Evolutionary conservation across 2,329 filamentous ascomycete genomes (phyloP), one percentile per base, ranked within the genome.

Genomic region (Calonectria hongkongensis): DNA sequence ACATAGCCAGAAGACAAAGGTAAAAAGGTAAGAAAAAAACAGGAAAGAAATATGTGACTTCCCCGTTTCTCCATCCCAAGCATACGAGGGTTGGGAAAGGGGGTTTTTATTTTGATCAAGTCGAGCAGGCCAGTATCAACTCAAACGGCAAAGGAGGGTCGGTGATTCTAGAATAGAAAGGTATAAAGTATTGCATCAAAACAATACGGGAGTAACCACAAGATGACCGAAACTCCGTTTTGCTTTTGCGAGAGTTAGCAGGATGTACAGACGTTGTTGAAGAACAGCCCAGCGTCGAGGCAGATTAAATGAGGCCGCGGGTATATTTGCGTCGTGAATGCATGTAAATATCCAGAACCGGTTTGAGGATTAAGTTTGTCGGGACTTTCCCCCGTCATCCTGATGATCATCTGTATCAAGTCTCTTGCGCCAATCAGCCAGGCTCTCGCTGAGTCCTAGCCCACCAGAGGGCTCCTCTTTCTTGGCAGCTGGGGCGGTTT

Each of bases 361-460:
- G 66, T 58, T 58, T 68, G 74, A 64, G 63, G 70, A 74, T 77
- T 73, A 81, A 68, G 47, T 51, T 65, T 80, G 75, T 69, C 81
- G 81, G 65, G 80, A 58, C 68, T 79, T 80, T 56, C 81, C 80
- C 43, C 74, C 73, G n/a, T 80, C 79, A 66, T 76, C 76, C 65
- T 81, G 79, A 33, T 81, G 81, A n/a, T 87, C 86, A 25, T 87
- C 85, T 8, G 83, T 85, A 82, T 96, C 94, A 68, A 97, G 88
- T 79, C 93, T 89, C 83, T 94, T 94, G 78, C 94, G 89, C 95
- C 95, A 97, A 81, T 94, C 94, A 13, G 93, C 92, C 51, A 97
- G 84, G 78, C 92, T 95, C 81, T 93, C 93, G 79, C 91, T 95
- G 77, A 95, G 86, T 28, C 88, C 90, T 16, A 87, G 79, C 56